Conservation (phyloP, 1,284 basidiomycete genomes). For the Cryptococcus amylolentus region DNA sequence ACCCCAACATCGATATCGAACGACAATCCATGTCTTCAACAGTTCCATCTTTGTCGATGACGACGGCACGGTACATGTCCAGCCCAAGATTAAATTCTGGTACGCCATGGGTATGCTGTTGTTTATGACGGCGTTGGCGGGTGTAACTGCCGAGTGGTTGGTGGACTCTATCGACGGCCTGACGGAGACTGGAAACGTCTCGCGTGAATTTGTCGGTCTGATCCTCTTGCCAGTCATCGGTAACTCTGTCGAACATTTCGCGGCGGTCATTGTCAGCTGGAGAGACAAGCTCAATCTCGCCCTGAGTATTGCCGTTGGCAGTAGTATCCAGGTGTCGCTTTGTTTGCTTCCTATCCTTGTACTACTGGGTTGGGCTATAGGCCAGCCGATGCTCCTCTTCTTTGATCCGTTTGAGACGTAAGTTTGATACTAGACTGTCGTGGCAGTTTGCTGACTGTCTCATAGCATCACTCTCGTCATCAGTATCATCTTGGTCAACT, state of each 20-base stretch:
- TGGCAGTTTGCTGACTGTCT: neutral
- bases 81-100: slow-evolving; percentile 53
- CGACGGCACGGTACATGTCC: slow-evolving; percentile 10
- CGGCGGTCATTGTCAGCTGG: slow-evolving; percentile 80
- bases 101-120: slow-evolving; percentile 42
- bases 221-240: slow-evolving; percentile 76
- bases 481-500: slow-evolving; percentile 71
- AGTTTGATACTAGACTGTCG: slow-evolving; percentile 8
- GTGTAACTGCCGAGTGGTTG: slow-evolving; percentile 80
- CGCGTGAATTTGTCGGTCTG: slow-evolving; percentile 73
- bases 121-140: slow-evolving; percentile 44
- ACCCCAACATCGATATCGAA: slow-evolving; percentile 4
- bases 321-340: slow-evolving; percentile 81
- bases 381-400: slow-evolving; percentile 52
- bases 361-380: slow-evolving; percentile 52
- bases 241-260: slow-evolving; percentile 83
- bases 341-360: slow-evolving; percentile 74
- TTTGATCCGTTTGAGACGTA: slow-evolving; percentile 48
- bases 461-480: slow-evolving; percentile 53
- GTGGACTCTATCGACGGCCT: slow-evolving; percentile 73
- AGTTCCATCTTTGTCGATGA: slow-evolving; percentile 8
- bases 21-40: slow-evolving; percentile 3
- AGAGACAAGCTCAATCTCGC: slow-evolving; percentile 59
- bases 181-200: slow-evolving; percentile 51
- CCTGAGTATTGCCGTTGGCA: slow-evolving; percentile 81